phyloP scores from a whole-genome alignment of 2,329 filamentous ascomycete species.

The Cladosporium phlei region DNA sequence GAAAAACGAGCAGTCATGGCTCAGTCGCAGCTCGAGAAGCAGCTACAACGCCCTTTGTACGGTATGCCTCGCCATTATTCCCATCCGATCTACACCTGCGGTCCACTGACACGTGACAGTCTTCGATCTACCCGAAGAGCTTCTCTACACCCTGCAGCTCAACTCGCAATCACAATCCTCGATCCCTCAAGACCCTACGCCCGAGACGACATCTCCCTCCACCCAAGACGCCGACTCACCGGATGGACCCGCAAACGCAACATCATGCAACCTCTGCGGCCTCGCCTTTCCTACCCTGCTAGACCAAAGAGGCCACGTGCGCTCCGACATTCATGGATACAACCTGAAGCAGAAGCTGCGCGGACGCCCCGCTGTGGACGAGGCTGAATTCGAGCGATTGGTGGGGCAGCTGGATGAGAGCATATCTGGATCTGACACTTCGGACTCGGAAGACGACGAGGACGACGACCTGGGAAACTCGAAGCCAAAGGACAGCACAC shows the following conservation, averaged over 20 bases:
- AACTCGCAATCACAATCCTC: slow-evolving; percentile 48
- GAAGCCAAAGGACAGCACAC: slow-evolving; percentile 60
- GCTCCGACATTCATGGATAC: slow-evolving; percentile 88
- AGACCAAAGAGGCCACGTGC: slow-evolving; percentile 80
- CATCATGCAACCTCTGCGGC: slow-evolving; percentile 75
- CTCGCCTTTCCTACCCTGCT: slow-evolving; percentile 65
- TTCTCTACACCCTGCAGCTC: slow-evolving; percentile 63
- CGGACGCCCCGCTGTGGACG: slow-evolving; percentile 65
- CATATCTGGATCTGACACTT: slow-evolving; percentile 70
- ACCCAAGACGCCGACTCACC: slow-evolving; percentile 3
- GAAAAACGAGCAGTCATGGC: neutral
- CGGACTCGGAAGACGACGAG: slow-evolving; percentile 59
- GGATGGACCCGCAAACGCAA: slow-evolving; percentile 47
- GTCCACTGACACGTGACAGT: slow-evolving; percentile 46
- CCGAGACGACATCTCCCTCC: slow-evolving; percentile 17
- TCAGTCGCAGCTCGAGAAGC: slow-evolving; percentile 22
- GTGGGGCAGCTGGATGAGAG: slow-evolving; percentile 85
- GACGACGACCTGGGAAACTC: slow-evolving; percentile 51
- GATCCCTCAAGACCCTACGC: slow-evolving; percentile 23
- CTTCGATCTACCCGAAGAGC: slow-evolving; percentile 73
- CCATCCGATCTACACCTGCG: neutral
- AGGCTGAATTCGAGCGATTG: slow-evolving; percentile 80
- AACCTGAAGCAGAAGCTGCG: slow-evolving; percentile 90
- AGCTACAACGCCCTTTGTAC: slow-evolving; percentile 49
- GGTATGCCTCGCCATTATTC: slow-evolving; percentile 30